Evolutionary conservation across 129 eudicot genomes (phyloP), one percentile per base, ranked within the genome.

Genomic region (sunflower (Helianthus annuus)): DNA sequence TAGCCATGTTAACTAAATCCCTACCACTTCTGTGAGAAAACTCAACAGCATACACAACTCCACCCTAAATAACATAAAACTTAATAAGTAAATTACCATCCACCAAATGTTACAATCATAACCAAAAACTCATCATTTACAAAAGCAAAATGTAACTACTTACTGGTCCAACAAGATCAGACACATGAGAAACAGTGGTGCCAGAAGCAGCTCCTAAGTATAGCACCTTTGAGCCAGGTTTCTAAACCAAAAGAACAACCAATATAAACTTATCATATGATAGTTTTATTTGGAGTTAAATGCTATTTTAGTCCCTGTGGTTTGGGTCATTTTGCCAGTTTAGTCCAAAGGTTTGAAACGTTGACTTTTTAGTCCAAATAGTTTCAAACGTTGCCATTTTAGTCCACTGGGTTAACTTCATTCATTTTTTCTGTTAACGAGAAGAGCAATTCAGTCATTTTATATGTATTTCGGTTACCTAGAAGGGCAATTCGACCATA

Each of bases 191-290:
- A 5, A 93, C 96, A 2, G 96, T 89, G 1, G 96, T 93, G 66
- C 98, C 98, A 13, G 98, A 93, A 70, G 98, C 97, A 76, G 98
- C 98, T 74, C 97, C 98, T 5, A 93, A 86, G 71, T 93, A 93
- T n/a, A 93, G 85, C 12, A 93, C 98, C 29, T 55, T 44, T 2
- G 98, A 82, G 4, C 98, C 98, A 54, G 98, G 98, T 89, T 89
- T 83, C 98, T 92, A 10, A 4, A 71, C 58, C 4, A 7, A 27
- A n/a, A 7, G 2, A 70, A 60, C 10, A 34, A 70, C 24, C 42
- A 34, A 60, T 27, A 32, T 32, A 32, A 27, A 27, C n/a, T n/a
- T n/a, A n/a, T 29, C 16, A 11, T 29, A 29, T 14, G 5, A 59
- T 0, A 55, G 13, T 55, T 12, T 32, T 1, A 29, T 11, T 64